phyloP scores from a whole-genome alignment of 2,329 filamentous ascomycete species.

The Westerdykella sp. region DNA sequence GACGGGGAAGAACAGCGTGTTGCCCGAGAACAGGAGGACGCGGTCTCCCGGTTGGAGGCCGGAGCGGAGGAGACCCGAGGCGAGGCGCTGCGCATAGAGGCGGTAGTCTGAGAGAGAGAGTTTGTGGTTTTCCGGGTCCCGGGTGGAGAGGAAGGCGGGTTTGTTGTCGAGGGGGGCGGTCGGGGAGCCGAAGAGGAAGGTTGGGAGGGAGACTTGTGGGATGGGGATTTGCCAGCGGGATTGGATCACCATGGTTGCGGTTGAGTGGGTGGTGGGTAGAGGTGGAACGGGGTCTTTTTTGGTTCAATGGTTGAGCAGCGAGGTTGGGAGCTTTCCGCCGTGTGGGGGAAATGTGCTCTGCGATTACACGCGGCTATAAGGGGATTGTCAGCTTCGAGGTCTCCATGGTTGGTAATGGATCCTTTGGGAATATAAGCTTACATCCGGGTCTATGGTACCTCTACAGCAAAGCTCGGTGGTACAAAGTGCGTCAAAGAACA shows the following conservation, averaged over 20 bases:
- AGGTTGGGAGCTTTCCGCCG: neutral
- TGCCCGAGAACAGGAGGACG: constrained; percentile 66
- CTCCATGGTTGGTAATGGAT: no score
- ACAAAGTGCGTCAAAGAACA: no score
- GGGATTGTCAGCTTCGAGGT: no score
- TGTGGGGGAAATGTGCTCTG: neutral
- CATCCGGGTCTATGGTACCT: no score
- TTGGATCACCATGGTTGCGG: constrained; percentile 46
- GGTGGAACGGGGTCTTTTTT: no score
- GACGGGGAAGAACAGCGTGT: constrained; percentile 65
- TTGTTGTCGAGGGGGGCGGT: constrained; percentile 42
- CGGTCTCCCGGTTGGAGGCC: constrained; percentile 62
- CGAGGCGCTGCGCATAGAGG: constrained; percentile 65
- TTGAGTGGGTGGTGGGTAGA: neutral
- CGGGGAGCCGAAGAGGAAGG: constrained; percentile 48
- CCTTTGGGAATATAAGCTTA: no score
- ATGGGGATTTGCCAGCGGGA: constrained; percentile 45
- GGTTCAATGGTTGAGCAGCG: no score
- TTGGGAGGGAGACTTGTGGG: constrained; percentile 42
- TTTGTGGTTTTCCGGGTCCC: constrained; percentile 59
- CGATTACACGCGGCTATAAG: no score
- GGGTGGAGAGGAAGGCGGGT: constrained; percentile 57
- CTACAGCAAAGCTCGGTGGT: no score
- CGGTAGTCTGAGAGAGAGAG: constrained; percentile 61
- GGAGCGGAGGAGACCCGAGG: constrained; percentile 57